A percentile compares a stretch with the other conserved stretches of the same genome.
These are phyloP conservation scores for Boletus coccyginus DNA, from an alignment of 768 basidiomycete genomes.

Conservation along the genomic window DNA sequence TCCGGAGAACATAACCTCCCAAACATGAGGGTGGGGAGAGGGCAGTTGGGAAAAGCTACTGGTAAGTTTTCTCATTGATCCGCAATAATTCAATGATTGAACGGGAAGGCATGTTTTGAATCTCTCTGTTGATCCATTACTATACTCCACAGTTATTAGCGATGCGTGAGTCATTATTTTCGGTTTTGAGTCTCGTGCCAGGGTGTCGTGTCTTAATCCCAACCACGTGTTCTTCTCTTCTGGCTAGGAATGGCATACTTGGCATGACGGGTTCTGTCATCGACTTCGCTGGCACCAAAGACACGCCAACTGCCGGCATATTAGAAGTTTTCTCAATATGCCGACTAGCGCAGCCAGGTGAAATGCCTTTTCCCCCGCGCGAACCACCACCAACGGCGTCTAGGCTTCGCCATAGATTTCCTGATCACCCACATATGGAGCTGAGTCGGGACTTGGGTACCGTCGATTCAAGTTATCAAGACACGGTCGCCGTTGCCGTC, in stretches of 20 bases:
- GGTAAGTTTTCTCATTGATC: slow-evolving; percentile 34
- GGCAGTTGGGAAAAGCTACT: slow-evolving; percentile 22
- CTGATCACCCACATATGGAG: slow-evolving; percentile 6
- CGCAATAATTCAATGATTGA: not conserved
- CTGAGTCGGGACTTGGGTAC: not conserved
- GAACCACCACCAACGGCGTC: not conserved
- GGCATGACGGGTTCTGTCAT: slow-evolving; percentile 9
- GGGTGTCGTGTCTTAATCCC: not conserved
- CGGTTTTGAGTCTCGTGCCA: not conserved
- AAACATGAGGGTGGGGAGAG: slow-evolving; percentile 42
- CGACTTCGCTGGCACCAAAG: not conserved
- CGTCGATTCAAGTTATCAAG: not conserved
- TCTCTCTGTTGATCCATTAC: not conserved
- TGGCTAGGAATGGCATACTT: slow-evolving; percentile 39
- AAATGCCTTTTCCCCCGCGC: not conserved
- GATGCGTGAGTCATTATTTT: slow-evolving; percentile 39
- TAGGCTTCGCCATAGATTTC: not conserved
- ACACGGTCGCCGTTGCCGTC: slow-evolving; percentile 17
- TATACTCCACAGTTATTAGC: slow-evolving; percentile 32
- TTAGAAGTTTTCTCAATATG: slow-evolving; percentile 9
- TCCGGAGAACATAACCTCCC: slow-evolving; percentile 38
- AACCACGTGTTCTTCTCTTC: slow-evolving; percentile 1
- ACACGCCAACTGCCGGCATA: not conserved
- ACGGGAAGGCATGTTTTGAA: not conserved
- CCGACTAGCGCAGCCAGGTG: not conserved